A percentile compares a stretch with the other conserved stretches of the same genome.
These are phyloP conservation scores for Rhizoclosmatium sp. DNA, from an alignment of 192 early-diverging fungal genomes.

Conservation along the genomic window DNA sequence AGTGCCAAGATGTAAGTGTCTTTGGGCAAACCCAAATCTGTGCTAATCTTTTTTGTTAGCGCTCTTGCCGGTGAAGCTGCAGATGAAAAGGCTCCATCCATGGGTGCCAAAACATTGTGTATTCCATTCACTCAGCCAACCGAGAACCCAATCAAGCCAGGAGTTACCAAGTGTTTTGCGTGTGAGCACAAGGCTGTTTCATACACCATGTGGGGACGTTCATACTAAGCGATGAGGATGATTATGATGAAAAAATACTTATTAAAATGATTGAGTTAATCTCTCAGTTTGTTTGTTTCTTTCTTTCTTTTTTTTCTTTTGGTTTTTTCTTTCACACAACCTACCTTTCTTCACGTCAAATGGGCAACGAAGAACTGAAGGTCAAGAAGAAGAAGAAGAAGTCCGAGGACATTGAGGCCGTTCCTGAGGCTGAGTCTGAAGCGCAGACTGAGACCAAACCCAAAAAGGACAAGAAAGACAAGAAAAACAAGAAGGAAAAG, in stretches of 20 bases:
- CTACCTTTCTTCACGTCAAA: neutral
- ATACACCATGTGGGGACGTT: slow-evolving; percentile 64
- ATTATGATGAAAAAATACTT: slow-evolving; percentile 28
- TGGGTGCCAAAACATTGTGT: slow-evolving; percentile 99
- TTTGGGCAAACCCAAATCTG: neutral
- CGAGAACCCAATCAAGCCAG: slow-evolving; percentile 76
- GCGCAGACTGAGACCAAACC: neutral
- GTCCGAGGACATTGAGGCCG: slow-evolving; percentile 31
- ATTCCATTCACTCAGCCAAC: slow-evolving; percentile 94
- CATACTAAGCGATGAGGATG: slow-evolving; percentile 45
- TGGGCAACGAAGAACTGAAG: slow-evolving; percentile 29
- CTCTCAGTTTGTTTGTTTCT: neutral
- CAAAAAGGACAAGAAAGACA: slow-evolving; percentile 49
- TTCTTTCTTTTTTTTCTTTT: slow-evolving; percentile 13
- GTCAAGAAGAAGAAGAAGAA: slow-evolving; percentile 42
- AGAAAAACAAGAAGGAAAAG: slow-evolving; percentile 42
- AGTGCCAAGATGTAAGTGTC: slow-evolving; percentile 64
- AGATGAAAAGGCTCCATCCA: slow-evolving; percentile 97
- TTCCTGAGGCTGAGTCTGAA: slow-evolving; percentile 29
- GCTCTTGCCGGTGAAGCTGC: slow-evolving; percentile 69
- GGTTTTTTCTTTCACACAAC: neutral
- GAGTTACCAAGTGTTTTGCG: slow-evolving; percentile 87
- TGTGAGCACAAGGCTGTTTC: slow-evolving; percentile 57
- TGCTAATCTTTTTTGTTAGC: slow-evolving; percentile 17
- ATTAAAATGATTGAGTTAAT: slow-evolving; percentile 14